Base-by-base conservation (phyloP, 2,329 filamentous ascomycete species). In the Kalaharituber pfeilii region DNA sequence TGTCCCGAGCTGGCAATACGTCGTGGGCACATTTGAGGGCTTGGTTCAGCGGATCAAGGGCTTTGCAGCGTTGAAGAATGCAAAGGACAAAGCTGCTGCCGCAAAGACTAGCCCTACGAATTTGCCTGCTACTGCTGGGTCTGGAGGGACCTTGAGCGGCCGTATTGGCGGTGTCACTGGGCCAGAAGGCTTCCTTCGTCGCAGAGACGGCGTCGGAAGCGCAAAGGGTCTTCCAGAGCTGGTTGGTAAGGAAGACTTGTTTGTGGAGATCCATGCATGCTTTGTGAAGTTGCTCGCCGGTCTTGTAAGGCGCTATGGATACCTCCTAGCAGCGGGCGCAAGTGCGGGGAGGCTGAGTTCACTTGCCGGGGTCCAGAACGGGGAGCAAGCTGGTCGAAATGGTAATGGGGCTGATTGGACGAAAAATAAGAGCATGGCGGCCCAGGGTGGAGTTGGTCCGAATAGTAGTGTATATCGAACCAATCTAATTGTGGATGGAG, bases 171-270 rank as follows among this genome's bases (percentile, higher is more conserved):
- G 64, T 57, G 45, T 50, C 2, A 47, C 42, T 15, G 72, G 74
- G 26, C 66, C 67, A n/a, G 66, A 62, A 59, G 76, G 75, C 36
- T 73, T 80, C 62, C 72, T 76, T 50, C 71, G 77, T 56, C 71
- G 78, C 27, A 78, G 78, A 72, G 75, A 74, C 26, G 72, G 72
- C 50, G 75, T 73, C 0, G 76, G 75, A 18, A 73, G 75, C 45
- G 73, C 78, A 36, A 73, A 77, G 39, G 79, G 80, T 2, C 68
- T 83, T 50, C 77, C 80, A 0, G 80, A 83, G 67, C 70, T 83
- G 39, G 77, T 81, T 26, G 80, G 80, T 20, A 69, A 78, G 61
- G 78, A 80, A 3, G 79, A 82, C 63, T 80, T 83, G 62, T 83
- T 83, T 60, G 76, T 82, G 54, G 75, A 81, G 68, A 67, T 83